A percentile compares a stretch with the other conserved stretches of the same genome.
These are phyloP conservation scores for Yamadazyma takamatsuzukensis DNA, from an alignment of 805 yeast genomes.

Conservation along the genomic window DNA sequence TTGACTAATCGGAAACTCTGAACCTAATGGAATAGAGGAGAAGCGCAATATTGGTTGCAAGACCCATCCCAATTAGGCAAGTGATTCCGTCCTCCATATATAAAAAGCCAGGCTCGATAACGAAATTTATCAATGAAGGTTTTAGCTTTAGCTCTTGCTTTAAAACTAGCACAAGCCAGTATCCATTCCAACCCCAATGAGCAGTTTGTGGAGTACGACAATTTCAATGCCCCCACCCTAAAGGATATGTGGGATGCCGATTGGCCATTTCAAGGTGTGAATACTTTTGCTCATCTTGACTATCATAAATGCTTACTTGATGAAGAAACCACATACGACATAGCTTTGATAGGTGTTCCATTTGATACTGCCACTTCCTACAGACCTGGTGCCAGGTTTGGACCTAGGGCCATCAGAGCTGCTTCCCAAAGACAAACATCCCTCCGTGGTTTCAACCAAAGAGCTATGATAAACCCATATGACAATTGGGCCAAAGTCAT, in stretches of 20 bases:
- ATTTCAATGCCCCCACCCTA: constrained; percentile 33
- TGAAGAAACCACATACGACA: constrained; percentile 50
- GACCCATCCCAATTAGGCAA: too few relatives aligned
- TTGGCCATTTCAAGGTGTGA: constrained; percentile 69
- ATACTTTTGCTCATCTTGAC: constrained; percentile 73
- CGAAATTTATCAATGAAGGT: constrained; percentile 1
- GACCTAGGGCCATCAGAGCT: constrained; percentile 67
- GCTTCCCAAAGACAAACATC: constrained; percentile 71
- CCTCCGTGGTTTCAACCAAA: constrained; percentile 64
- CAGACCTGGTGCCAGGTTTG: constrained; percentile 81
- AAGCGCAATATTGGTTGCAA: too few relatives aligned
- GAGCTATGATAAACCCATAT: constrained; percentile 57
- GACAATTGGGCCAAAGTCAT: constrained; percentile 45
- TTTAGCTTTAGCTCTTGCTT: neutral
- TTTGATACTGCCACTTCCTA: constrained; percentile 80
- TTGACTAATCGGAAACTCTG: too few relatives aligned
- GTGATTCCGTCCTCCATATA: too few relatives aligned
- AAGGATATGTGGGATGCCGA: constrained; percentile 66
- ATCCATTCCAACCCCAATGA: constrained; percentile 7
- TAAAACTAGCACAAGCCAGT: constrained; percentile 2
- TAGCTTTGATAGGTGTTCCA: constrained; percentile 76
- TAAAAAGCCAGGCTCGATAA: too few relatives aligned
- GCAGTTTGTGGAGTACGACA: constrained; percentile 6
- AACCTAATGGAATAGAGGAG: too few relatives aligned
- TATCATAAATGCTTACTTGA: constrained; percentile 54